These are phyloP conservation scores for Pholiota adiposa DNA, from an alignment of 1,284 basidiomycete species.

Conservation along the genomic window DNA sequence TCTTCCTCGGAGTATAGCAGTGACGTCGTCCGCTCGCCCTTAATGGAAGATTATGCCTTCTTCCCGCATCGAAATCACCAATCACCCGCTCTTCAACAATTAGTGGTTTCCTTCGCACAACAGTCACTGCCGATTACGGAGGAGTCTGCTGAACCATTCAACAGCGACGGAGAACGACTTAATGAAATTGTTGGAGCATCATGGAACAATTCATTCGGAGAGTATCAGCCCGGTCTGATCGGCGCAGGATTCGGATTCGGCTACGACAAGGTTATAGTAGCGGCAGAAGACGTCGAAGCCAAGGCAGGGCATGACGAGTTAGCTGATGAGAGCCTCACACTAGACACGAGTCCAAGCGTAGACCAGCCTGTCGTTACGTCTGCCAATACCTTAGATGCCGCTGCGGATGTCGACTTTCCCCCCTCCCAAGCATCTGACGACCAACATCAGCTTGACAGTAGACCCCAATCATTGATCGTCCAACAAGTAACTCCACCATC, in stretches of 20 bases:
- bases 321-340: conserved; percentile 4
- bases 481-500: not conserved
- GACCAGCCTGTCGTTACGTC: not conserved
- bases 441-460: not conserved
- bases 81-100: not conserved
- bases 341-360: conserved; percentile 2
- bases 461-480: not conserved
- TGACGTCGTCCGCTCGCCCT: conserved; percentile 19
- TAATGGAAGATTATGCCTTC: conserved; percentile 14
- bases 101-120: not conserved
- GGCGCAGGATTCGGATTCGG: conserved; percentile 18
- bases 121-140: not conserved
- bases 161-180: not conserved
- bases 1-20: conserved; percentile 22
- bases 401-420: not conserved
- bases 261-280: conserved; percentile 17
- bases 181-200: not conserved
- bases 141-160: not conserved
- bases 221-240: conserved; percentile 3
- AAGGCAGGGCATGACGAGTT: not conserved
- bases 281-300: conserved; percentile 1
- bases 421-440: not conserved
- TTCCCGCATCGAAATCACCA: conserved; percentile 14
- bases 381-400: not conserved
- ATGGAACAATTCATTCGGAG: not conserved